A percentile compares a stretch with the other conserved stretches of the same genome.
Evolutionary conservation across 2,329 filamentous ascomycete genomes (phyloP).

Genomic region (Talaromyces sp.): DNA sequence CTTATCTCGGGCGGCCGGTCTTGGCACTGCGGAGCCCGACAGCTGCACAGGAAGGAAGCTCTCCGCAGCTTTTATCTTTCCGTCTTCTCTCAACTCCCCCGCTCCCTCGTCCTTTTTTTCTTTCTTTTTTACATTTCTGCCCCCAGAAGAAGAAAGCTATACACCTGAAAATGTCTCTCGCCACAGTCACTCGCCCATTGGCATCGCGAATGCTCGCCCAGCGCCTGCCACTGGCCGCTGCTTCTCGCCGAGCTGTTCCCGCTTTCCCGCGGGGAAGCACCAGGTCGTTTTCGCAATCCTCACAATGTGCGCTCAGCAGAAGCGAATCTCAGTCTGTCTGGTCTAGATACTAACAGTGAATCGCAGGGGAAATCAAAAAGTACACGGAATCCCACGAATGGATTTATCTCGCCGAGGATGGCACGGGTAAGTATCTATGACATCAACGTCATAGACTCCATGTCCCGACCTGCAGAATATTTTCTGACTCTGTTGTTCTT

Average conservation of each 20-base stretch:
- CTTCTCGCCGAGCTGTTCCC: conserved; percentile 21
- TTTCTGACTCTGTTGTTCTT: background rate
- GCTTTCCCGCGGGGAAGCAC: conserved; percentile 37
- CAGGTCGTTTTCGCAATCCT: conserved; percentile 37
- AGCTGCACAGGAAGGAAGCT: conserved; percentile 2
- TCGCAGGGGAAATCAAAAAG: conserved; percentile 54
- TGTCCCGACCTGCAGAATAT: background rate
- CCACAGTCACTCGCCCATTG: conserved; percentile 31
- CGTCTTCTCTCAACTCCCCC: conserved; percentile 9
- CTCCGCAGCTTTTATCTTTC: conserved; percentile 15
- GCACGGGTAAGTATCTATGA: conserved; percentile 53
- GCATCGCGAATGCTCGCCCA: conserved; percentile 31
- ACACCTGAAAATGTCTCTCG: conserved; percentile 29
- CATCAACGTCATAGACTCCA: background rate
- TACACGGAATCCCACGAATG: conserved; percentile 99
- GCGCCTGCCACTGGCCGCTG: conserved; percentile 23
- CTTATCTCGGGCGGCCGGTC: background rate
- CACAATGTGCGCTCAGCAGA: conserved; percentile 26
- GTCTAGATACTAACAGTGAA: background rate
- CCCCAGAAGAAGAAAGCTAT: background rate
- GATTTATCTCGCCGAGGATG: conserved; percentile 80
- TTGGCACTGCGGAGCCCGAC: background rate
- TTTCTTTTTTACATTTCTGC: conserved; percentile 1
- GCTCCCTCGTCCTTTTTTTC: conserved; percentile 7
- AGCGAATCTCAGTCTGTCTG: background rate